phyloP scores from a whole-genome alignment of 306 rosid genomes.

The Medicago truncatula region DNA sequence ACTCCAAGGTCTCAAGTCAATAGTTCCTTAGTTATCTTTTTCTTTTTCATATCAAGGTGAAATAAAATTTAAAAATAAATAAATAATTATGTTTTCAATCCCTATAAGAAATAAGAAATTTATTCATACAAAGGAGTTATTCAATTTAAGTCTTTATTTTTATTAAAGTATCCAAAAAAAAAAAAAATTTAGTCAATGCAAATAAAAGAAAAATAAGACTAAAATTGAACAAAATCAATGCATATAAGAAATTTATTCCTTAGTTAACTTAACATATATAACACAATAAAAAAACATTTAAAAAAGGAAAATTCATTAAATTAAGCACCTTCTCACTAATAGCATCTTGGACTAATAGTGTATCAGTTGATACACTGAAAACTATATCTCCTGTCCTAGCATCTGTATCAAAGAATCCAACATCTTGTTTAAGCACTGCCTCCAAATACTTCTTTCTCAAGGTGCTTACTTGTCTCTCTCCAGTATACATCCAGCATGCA shows the following conservation, averaged over 20 bases:
- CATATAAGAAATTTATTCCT: too few relatives aligned
- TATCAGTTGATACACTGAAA: constrained; percentile 94
- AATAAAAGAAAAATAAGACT: background rate
- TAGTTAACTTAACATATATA: background rate
- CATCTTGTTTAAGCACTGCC: constrained; percentile 94
- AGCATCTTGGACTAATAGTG: constrained; percentile 97
- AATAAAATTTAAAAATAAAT: background rate
- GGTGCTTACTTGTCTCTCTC: constrained; percentile 94
- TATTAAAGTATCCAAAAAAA: background rate
- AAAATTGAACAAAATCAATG: background rate
- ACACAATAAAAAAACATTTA: background rate
- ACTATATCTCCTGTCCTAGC: constrained; percentile 98
- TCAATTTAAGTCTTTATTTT: background rate
- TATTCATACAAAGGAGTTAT: background rate
- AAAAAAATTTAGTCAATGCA: background rate
- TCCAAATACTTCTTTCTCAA: constrained; percentile 94
- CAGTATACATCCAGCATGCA: constrained; percentile 98
- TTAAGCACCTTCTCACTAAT: constrained; percentile 90
- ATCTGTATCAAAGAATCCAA: constrained; percentile 96
- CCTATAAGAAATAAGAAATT: too few relatives aligned
- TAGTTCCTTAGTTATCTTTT: too few relatives aligned
- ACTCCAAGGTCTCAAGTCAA: background rate
- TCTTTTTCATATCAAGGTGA: background rate
- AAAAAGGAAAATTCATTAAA: constrained; percentile 23
- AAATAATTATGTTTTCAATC: background rate